A percentile compares a stretch with the other conserved stretches of the same genome.
Conservation (phyloP, 805 yeast species). For the Metschnikowia lunata region DNA sequence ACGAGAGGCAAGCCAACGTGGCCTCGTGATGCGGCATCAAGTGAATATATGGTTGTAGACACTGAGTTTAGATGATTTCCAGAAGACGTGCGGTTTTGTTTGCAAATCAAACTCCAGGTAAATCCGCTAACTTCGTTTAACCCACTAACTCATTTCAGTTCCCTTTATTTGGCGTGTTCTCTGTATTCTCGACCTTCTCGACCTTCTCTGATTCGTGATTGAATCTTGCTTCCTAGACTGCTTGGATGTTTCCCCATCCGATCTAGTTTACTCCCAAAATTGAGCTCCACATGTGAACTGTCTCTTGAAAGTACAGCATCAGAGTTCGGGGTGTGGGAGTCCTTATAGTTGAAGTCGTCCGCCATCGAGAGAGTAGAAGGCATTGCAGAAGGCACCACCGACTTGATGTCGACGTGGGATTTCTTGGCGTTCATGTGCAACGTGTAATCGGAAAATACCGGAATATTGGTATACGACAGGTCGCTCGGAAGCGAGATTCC, state of each 20-base stretch:
- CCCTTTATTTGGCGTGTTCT: too few relatives aligned
- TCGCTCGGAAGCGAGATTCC: constrained; percentile 62
- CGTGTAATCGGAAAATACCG: constrained; percentile 53
- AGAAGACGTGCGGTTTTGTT: too few relatives aligned
- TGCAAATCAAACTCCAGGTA: too few relatives aligned
- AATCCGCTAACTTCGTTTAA: too few relatives aligned
- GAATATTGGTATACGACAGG: constrained; percentile 59
- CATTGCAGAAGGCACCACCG: constrained; percentile 12
- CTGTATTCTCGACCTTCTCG: too few relatives aligned
- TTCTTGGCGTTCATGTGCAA: constrained; percentile 28
- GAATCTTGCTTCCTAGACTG: constrained; percentile 31
- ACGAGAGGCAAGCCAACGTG: constrained; percentile 60
- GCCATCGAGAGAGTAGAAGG: constrained; percentile 28
- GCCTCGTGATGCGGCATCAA: constrained; percentile 11
- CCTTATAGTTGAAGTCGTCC: constrained; percentile 26
- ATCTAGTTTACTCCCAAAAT: constrained; percentile 18
- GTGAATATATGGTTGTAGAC: not conserved
- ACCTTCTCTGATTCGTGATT: constrained; percentile 32
- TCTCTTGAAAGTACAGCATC: constrained; percentile 18
- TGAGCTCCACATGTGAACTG: constrained; percentile 31
- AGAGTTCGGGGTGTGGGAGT: constrained; percentile 8
- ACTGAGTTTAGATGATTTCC: too few relatives aligned
- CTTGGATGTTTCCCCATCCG: not conserved
- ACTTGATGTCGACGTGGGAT: constrained; percentile 14
- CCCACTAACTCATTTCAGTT: too few relatives aligned